A percentile compares a stretch with the other conserved stretches of the same genome.
phyloP scores from a whole-genome alignment of 495 filamentous ascomycete genomes.

The Penicillium simplicissimum region DNA sequence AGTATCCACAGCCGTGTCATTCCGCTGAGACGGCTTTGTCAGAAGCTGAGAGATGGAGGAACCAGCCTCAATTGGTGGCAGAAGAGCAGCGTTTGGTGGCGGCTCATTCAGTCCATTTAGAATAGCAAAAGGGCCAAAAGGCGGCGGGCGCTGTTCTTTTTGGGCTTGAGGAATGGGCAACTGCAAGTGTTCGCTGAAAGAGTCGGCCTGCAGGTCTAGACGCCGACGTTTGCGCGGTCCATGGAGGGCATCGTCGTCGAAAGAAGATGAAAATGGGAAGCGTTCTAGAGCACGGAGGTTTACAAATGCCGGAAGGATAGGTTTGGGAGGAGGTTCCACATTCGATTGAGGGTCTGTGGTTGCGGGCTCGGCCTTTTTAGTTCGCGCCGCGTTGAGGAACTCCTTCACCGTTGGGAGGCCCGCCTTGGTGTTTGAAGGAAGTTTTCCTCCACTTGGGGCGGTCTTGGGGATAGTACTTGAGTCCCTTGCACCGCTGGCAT shows the following conservation, averaged over 20 bases:
- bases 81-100: conserved; percentile 69
- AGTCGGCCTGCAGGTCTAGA: conserved; percentile 44
- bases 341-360: conserved; percentile 33
- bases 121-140: conserved; percentile 59
- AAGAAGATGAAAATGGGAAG: conserved; percentile 44
- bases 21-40: conserved; percentile 37
- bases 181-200: conserved; percentile 52
- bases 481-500: conserved; percentile 40
- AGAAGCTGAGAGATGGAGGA: conserved; percentile 45
- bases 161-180: conserved; percentile 50
- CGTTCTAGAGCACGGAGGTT: conserved; percentile 50
- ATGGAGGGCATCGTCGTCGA: conserved; percentile 42
- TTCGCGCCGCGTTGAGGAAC: conserved; percentile 35
- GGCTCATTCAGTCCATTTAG: conserved; percentile 76
- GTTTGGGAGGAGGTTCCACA: conserved; percentile 41
- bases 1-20: conserved; percentile 26
- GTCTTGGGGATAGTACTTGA: conserved; percentile 37
- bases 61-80: conserved; percentile 67
- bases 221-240: conserved; percentile 43
- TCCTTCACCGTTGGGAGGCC: conserved; percentile 38
- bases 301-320: conserved; percentile 49
- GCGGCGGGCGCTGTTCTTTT: conserved; percentile 49
- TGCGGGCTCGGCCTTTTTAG: conserved; percentile 37
- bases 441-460: conserved; percentile 30
- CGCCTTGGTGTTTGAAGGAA: conserved; percentile 28